Conservation (phyloP, 2,329 filamentous ascomycete species). For the Fusarium udum region DNA sequence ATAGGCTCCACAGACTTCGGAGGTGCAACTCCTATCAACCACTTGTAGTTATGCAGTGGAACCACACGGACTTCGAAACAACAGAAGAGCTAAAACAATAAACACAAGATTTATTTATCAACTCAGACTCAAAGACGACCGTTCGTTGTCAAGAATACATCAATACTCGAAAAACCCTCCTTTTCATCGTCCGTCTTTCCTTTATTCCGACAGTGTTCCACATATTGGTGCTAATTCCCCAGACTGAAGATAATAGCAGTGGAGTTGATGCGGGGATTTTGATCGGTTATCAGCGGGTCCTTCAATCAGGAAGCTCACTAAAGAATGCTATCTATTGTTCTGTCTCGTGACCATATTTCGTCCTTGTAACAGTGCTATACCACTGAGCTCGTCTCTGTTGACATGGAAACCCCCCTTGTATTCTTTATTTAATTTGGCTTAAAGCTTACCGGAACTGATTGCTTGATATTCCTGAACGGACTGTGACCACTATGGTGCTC, state of each 20-base stretch:
- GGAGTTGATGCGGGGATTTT: constrained; percentile 27
- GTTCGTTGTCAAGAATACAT: background rate
- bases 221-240: constrained; percentile 2
- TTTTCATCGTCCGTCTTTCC: background rate
- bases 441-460: background rate
- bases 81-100: background rate
- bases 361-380: background rate
- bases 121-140: background rate
- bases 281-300: constrained; percentile 35
- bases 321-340: background rate
- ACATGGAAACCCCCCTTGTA: background rate
- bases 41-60: background rate
- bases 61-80: background rate
- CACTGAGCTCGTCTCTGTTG: background rate
- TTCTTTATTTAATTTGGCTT: background rate
- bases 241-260: constrained; percentile 7
- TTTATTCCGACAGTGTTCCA: background rate
- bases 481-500: constrained; percentile 49
- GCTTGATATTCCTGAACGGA: background rate
- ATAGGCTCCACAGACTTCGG: background rate
- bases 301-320: background rate
- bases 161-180: background rate
- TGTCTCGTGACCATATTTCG: constrained; percentile 3
- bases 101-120: background rate
- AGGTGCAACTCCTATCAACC: background rate